A percentile compares a stretch with the other conserved stretches of the same genome.
phyloP scores from a whole-genome alignment of 163 green algal genomes.

The Chlamydomonas reinhardtii region DNA sequence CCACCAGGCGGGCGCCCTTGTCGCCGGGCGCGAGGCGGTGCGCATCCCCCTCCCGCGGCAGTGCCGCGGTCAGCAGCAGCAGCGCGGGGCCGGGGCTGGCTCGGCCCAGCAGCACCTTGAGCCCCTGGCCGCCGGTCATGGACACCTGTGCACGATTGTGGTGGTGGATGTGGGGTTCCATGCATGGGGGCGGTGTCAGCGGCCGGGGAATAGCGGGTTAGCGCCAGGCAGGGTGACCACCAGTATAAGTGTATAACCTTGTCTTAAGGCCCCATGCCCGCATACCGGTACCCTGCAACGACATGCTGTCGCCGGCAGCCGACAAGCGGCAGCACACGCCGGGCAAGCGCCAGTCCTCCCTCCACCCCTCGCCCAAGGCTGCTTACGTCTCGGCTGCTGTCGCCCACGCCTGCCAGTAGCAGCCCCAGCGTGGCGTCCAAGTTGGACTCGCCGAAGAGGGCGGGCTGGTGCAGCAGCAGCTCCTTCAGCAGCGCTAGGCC shows the following conservation, averaged over 20 bases:
- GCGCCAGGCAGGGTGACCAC: too few species aligned
- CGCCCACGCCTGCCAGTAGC: slow-evolving; percentile 19
- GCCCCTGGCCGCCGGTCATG: slow-evolving; percentile 1
- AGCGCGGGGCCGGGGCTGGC: slow-evolving; percentile 4
- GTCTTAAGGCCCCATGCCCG: too few species aligned
- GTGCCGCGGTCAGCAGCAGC: slow-evolving; percentile 10
- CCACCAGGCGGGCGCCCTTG: slow-evolving; percentile 31
- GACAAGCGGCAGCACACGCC: too few species aligned
- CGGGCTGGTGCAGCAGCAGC: slow-evolving; percentile 20
- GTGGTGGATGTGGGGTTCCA: too few species aligned
- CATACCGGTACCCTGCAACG: too few species aligned
- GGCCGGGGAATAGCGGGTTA: too few species aligned
- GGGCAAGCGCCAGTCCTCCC: too few species aligned
- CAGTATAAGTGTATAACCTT: too few species aligned
- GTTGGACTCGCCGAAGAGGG: slow-evolving; percentile 43
- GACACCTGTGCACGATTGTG: not conserved
- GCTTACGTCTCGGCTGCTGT: slow-evolving; percentile 8
- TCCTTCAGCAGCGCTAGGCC: slow-evolving; percentile 18
- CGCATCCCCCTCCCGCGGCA: slow-evolving; percentile 32
- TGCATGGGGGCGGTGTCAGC: not conserved
- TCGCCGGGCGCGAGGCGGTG: slow-evolving; percentile 3
- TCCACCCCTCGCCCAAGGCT: too few species aligned
- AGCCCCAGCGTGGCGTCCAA: slow-evolving; percentile 27
- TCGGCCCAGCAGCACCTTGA: not conserved
- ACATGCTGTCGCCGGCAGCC: too few species aligned